Percentiles rank a stretch among this genome's conserved stretches.
Evolutionary conservation across 31 red algal species (phyloP).

Genomic region (Endocladia muricata): DNA sequence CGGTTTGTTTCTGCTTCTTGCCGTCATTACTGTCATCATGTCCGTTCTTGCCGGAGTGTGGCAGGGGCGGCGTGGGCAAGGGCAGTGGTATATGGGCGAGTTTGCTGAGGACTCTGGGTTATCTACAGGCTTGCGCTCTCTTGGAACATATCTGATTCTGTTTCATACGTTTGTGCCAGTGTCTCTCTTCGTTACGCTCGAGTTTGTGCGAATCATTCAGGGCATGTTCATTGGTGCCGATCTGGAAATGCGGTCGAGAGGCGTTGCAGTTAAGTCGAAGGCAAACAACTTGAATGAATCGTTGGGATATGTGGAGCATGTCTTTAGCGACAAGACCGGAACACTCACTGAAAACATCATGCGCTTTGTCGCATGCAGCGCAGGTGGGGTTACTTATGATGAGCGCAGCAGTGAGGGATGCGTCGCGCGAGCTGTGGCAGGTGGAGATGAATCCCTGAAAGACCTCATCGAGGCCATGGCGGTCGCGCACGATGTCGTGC

Average conservation of each 20-base stretch:
- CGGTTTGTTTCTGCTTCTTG: constrained; percentile 64
- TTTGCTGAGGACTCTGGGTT: constrained; percentile 21
- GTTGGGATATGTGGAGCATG: constrained; percentile 85
- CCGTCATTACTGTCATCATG: constrained; percentile 49
- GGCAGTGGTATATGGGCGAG: constrained; percentile 93
- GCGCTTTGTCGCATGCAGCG: constrained; percentile 70
- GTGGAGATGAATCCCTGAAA: background rate
- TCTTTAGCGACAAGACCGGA: constrained; percentile 97
- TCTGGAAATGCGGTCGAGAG: constrained; percentile 55
- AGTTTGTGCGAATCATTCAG: constrained; percentile 87
- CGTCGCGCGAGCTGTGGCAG: background rate
- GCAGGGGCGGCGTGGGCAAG: constrained; percentile 47
- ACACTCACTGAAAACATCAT: constrained; percentile 97
- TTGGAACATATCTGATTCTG: constrained; percentile 89
- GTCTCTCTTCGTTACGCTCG: constrained; percentile 90
- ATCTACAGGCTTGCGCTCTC: constrained; percentile 22
- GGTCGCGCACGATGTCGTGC: constrained; percentile 74
- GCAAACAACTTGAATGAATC: constrained; percentile 85
- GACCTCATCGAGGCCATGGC: constrained; percentile 79
- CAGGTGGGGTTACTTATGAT: constrained; percentile 13
- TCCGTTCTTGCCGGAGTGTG: constrained; percentile 58
- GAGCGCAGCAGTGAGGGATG: background rate
- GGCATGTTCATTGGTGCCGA: constrained; percentile 78
- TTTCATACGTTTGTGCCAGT: constrained; percentile 90
- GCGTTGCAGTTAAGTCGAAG: constrained; percentile 22